These are phyloP conservation scores for Starmerella potacharoeniae DNA, from an alignment of 805 yeast genomes.

Conservation along the genomic window DNA sequence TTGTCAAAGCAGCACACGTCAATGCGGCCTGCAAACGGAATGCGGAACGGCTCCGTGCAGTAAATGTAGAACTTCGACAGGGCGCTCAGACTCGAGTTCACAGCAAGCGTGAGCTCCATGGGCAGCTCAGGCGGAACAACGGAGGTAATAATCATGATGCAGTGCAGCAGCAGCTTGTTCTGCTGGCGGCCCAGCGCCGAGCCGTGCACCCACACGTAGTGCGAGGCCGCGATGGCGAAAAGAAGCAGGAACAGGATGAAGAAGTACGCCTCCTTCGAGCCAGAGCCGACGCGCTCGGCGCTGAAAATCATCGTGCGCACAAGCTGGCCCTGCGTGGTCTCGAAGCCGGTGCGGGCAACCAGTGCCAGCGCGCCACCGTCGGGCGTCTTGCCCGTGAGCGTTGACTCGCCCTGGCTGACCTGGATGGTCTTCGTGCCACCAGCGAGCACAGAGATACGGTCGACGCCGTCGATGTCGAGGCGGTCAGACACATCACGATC, in stretches of 20 bases:
- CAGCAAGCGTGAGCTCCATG: constrained; percentile 98
- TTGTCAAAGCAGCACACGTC: constrained; percentile 98
- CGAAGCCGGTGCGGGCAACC: constrained; percentile 92
- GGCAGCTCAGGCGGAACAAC: constrained; percentile 99
- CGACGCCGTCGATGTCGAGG: constrained; percentile 69
- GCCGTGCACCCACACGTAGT: constrained; percentile 98
- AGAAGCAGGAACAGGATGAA: constrained; percentile 80
- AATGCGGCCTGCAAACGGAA: constrained; percentile 93
- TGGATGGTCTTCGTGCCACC: constrained; percentile 97
- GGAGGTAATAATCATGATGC: constrained; percentile 89
- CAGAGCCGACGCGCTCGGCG: constrained; percentile 91
- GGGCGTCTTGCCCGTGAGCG: constrained; percentile 47
- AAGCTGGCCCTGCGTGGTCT: constrained; percentile 92
- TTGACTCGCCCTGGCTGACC: constrained; percentile 55
- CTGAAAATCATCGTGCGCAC: constrained; percentile 97
- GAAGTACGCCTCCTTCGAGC: constrained; percentile 85
- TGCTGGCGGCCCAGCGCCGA: constrained; percentile 90
- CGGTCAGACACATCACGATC: constrained; percentile 63
- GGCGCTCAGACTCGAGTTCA: constrained; percentile 79
- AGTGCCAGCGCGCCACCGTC: constrained; percentile 86
- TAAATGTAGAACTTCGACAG: constrained; percentile 77
- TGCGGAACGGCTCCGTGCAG: constrained; percentile 97
- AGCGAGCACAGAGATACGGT: constrained; percentile 75
- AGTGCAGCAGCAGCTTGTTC: constrained; percentile 84
- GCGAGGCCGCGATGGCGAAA: constrained; percentile 89